Evolutionary conservation across 352 stramenopile genomes (phyloP), one percentile per base, ranked within the genome.

Genomic region (Globisporangium ultimum): DNA sequence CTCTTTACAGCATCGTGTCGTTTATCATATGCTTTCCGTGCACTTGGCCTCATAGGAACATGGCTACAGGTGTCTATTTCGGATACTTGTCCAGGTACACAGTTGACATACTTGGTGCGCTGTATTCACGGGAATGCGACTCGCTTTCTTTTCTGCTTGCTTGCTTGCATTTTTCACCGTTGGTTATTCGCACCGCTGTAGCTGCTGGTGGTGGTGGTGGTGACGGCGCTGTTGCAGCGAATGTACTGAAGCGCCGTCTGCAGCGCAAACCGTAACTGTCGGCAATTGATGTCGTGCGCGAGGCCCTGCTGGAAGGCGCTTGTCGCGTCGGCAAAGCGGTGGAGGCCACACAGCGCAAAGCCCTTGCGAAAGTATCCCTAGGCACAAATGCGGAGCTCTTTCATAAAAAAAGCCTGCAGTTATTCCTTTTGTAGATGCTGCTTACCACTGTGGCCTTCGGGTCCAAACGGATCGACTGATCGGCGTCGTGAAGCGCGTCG

Each of bases 331-430:
- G 70, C 71, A 48, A 80, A 89, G 1, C 68, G 55, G 9, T 62
- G 53, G 32, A 89, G 58, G 2, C 68, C 77, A 43, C 69, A 89
- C 11, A 91, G 48, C 9, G 82, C 82, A 53, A 69, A 87, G 13
- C 82, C 79, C 51, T 84, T 86, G 17, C 82, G 82, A 54, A 80
- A 91, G 51, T 89, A 89, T 11, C 71, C 79, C 81, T 91, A 45
- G 36, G 24, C 5, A 28, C 36, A n/a, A 63, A 24, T 11, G 36
- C 41, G 49, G 0, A 48, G 36, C 15, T n/a, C n/a, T n/a, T n/a
- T n/a, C n/a, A n/a, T n/a, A 53, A 11, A 42, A 7, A 38, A 32
- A 46, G 21, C 36, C 2, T 28, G 24, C 24, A 28, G 2, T 28
- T 5, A 2, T 28, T 28, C 24, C 5, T 5, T 28, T 2, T 28